A percentile compares a stretch with the other conserved stretches of the same genome.
Evolutionary conservation across 1,284 basidiomycete genomes (phyloP).

Genomic region (Wallemia ichthyophaga): DNA sequence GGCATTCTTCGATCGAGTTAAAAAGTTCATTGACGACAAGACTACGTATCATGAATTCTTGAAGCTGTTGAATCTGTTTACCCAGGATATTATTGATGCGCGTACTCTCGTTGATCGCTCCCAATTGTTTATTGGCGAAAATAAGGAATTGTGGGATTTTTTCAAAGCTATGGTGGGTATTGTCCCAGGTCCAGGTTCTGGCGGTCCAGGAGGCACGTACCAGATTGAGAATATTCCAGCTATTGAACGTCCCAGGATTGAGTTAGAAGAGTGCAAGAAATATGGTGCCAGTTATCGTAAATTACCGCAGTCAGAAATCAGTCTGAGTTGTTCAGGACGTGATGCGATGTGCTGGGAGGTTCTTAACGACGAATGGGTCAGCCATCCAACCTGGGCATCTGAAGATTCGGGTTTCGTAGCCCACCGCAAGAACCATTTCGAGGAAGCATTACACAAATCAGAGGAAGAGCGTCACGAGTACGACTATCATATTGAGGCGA

Average conservation of each 20-base stretch:
- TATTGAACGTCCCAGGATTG: slow-evolving; percentile 26
- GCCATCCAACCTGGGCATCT: slow-evolving; percentile 83
- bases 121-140: slow-evolving; percentile 40
- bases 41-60: slow-evolving; percentile 86
- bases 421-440: slow-evolving; percentile 90
- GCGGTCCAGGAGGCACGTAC: slow-evolving; percentile 20
- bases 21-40: slow-evolving; percentile 50
- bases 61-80: slow-evolving; percentile 79
- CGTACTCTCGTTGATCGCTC: slow-evolving; percentile 53
- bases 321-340: slow-evolving; percentile 69
- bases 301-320: slow-evolving; percentile 58
- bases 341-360: slow-evolving; percentile 89
- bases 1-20: slow-evolving; percentile 77
- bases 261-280: slow-evolving; percentile 17
- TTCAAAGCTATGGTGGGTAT: slow-evolving; percentile 59
- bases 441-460: slow-evolving; percentile 80
- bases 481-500: slow-evolving; percentile 81
- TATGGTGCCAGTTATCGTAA: slow-evolving; percentile 75
- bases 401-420: slow-evolving; percentile 84
- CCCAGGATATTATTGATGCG: slow-evolving; percentile 70
- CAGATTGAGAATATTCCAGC: slow-evolving; percentile 25
- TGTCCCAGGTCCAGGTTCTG: slow-evolving; percentile 17
- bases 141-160: slow-evolving; percentile 46
- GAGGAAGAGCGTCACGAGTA: slow-evolving; percentile 98
- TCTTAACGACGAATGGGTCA: slow-evolving; percentile 86